Evolutionary conservation across 345 rosid genomes (phyloP).

Genomic region (Populus euphratica): DNA sequence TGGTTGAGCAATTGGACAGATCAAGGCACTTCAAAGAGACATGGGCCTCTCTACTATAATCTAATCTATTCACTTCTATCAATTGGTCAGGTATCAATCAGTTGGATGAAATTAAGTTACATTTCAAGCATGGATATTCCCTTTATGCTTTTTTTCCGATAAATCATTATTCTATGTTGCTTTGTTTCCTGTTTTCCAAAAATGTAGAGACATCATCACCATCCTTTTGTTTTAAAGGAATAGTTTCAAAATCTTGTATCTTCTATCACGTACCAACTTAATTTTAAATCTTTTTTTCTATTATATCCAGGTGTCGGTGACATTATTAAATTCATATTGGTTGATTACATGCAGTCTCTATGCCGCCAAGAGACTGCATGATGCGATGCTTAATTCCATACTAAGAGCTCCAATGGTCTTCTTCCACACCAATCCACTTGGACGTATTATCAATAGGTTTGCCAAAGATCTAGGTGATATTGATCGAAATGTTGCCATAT

Average conservation of each 20-base stretch:
- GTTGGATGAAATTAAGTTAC: not conserved
- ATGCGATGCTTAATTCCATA: conserved; percentile 87
- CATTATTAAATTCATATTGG: conserved; percentile 85
- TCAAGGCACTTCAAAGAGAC: conserved; percentile 46
- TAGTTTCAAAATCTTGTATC: not conserved
- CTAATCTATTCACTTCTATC: conserved; percentile 64
- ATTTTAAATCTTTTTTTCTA: not conserved
- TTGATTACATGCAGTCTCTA: conserved; percentile 75
- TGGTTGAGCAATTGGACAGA: conserved; percentile 98
- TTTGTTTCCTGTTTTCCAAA: not conserved
- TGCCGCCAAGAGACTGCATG: conserved; percentile 87
- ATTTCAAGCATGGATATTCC: not conserved
- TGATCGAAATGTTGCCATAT: conserved; percentile 73
- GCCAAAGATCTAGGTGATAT: conserved; percentile 97
- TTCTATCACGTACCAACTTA: not conserved
- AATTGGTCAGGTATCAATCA: conserved; percentile 69
- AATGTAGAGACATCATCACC: not conserved
- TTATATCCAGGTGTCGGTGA: conserved; percentile 65
- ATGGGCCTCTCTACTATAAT: conserved; percentile 76
- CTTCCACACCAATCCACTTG: conserved; percentile 95
- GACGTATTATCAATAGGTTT: conserved; percentile 89
- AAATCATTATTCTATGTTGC: not conserved
- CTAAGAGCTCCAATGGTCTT: conserved; percentile 97
- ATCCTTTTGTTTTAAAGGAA: not conserved
- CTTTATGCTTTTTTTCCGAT: not conserved